phyloP scores from a whole-genome alignment of 345 rosid genomes.

The Rubroshorea leprosula region DNA sequence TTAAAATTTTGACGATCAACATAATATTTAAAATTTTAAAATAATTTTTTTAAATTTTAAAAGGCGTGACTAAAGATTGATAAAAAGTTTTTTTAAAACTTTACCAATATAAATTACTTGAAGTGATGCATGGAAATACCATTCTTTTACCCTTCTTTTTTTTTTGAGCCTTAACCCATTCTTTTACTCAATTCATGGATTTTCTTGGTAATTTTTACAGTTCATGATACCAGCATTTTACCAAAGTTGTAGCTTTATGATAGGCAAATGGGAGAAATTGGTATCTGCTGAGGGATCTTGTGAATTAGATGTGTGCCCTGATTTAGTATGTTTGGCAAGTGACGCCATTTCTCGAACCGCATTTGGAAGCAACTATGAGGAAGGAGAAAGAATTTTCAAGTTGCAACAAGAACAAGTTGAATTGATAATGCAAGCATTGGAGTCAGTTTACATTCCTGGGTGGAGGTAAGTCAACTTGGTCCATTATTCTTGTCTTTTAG shows the following conservation, averaged over 20 bases:
- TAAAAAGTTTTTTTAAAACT: too few relatives aligned
- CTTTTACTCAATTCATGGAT: too few relatives aligned
- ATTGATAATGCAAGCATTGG: neutral
- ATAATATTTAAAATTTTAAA: too few relatives aligned
- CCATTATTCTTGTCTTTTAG: too few relatives aligned
- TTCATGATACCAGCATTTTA: constrained; percentile 16
- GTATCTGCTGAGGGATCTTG: neutral
- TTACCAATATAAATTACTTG: too few relatives aligned
- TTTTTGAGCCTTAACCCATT: too few relatives aligned
- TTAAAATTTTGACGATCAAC: too few relatives aligned
- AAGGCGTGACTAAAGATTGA: too few relatives aligned
- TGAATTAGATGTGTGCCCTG: constrained; percentile 38
- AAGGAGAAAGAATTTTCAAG: constrained; percentile 38
- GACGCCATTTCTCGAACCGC: constrained; percentile 46
- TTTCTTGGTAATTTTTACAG: neutral
- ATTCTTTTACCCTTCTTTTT: too few relatives aligned
- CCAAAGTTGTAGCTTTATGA: constrained; percentile 24
- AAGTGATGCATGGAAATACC: too few relatives aligned
- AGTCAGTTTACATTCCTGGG: constrained; percentile 29
- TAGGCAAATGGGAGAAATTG: constrained; percentile 28
- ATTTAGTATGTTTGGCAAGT: constrained; percentile 30
- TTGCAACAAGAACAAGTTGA: constrained; percentile 22
- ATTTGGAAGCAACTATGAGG: constrained; percentile 42
- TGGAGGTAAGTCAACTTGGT: constrained; percentile 39
- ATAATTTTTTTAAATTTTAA: too few relatives aligned